Evolutionary conservation across 2,329 filamentous ascomycete genomes (phyloP).

Genomic region (Penicillium concentricum): DNA sequence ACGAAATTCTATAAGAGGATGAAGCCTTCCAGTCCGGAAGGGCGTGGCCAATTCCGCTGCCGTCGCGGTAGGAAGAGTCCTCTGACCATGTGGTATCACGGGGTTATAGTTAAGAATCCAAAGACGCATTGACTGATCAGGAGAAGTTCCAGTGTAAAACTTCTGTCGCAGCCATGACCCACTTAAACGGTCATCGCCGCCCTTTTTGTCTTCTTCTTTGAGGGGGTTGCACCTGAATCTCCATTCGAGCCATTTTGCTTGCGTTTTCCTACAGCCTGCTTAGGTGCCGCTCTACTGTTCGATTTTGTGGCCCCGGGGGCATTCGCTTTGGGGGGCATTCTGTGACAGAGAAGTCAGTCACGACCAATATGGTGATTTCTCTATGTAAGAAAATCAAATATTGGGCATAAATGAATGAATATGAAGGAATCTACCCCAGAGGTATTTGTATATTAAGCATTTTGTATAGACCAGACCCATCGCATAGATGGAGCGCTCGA

Average conservation of each 20-base stretch:
- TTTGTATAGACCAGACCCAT: not conserved
- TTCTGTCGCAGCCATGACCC: not conserved
- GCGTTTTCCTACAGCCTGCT: not conserved
- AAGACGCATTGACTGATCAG: not conserved
- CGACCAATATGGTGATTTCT: not conserved
- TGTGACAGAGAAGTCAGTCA: not conserved
- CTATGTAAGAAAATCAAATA: not conserved
- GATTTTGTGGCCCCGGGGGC: not conserved
- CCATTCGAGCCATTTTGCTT: not conserved
- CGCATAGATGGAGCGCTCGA: not conserved
- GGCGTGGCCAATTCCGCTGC: not conserved
- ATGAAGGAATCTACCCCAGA: not conserved
- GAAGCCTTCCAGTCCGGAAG: not conserved
- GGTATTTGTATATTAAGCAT: not conserved
- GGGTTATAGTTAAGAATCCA: not conserved
- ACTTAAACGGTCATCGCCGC: not conserved
- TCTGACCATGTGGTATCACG: not conserved
- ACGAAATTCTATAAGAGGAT: not conserved
- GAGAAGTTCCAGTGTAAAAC: not conserved
- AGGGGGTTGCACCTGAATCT: not conserved
- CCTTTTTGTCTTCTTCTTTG: not conserved
- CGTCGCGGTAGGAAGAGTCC: not conserved
- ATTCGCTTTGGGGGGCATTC: not conserved
- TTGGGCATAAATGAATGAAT: not conserved
- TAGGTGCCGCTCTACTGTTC: not conserved